These are phyloP conservation scores for Discostella stelligeroides DNA, from an alignment of 108 stramenopile genomes.

Conservation along the genomic window DNA sequence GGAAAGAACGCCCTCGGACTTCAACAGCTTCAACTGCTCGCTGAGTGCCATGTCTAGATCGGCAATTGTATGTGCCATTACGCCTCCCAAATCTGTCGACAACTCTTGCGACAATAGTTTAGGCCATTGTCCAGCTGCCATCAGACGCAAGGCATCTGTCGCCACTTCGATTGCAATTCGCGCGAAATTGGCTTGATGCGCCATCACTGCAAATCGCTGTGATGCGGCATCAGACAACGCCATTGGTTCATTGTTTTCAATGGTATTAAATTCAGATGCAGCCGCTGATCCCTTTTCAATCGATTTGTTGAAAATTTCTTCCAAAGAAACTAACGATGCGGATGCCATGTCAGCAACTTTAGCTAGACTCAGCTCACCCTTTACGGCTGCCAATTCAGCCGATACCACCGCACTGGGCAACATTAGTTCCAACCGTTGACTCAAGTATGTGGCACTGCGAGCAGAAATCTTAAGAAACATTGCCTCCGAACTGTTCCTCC, in stretches of 20 bases:
- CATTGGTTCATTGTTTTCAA: conserved; percentile 40
- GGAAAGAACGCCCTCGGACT: conserved; percentile 79
- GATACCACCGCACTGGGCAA: conserved; percentile 63
- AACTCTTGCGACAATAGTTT: conserved; percentile 66
- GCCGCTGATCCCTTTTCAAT: conserved; percentile 34
- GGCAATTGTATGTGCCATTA: conserved; percentile 65
- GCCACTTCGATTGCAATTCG: conserved; percentile 63
- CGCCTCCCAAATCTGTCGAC: conserved; percentile 74
- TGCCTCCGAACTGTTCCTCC: conserved; percentile 72
- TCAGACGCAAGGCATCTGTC: conserved; percentile 63
- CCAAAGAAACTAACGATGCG: conserved; percentile 59
- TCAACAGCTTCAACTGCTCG: conserved; percentile 69
- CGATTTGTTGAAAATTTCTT: conserved; percentile 63
- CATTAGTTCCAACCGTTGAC: conserved; percentile 65
- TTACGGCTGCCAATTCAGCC: conserved; percentile 74
- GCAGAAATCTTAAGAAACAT: conserved; percentile 70
- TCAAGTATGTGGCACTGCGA: conserved; percentile 59
- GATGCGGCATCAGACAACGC: conserved; percentile 57
- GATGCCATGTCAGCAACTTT: conserved; percentile 80
- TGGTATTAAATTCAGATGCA: conserved; percentile 50
- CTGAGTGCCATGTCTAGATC: conserved; percentile 70
- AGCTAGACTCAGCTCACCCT: conserved; percentile 78
- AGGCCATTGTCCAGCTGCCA: conserved; percentile 88
- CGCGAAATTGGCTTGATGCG: conserved; percentile 75
- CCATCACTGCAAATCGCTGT: conserved; percentile 70